Percentiles rank a stretch among this genome's conserved stretches.
phyloP scores from a whole-genome alignment of 2,329 filamentous ascomycete species.

The Cladosporium sp. region DNA sequence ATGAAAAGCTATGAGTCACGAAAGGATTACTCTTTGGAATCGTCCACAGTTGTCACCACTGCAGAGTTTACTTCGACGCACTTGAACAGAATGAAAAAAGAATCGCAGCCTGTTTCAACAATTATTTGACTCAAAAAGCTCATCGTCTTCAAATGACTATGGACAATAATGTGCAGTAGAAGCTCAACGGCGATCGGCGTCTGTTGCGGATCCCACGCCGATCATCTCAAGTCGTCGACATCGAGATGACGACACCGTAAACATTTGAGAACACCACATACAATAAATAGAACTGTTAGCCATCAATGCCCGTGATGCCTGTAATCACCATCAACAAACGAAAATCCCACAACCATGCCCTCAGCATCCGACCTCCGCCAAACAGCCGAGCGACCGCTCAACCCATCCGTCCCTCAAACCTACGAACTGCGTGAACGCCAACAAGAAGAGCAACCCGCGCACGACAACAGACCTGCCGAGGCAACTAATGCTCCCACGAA shows the following conservation, averaged over 20 bases:
- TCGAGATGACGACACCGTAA: conserved; percentile 5
- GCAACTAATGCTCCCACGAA: conserved; percentile 23
- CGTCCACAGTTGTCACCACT: too few species aligned
- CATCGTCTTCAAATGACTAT: too few species aligned
- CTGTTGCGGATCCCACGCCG: background rate
- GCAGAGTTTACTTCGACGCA: too few species aligned
- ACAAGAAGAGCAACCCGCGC: conserved; percentile 7
- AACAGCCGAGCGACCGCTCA: conserved; percentile 6
- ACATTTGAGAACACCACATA: background rate
- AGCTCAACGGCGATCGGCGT: background rate
- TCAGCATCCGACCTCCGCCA: conserved; percentile 9
- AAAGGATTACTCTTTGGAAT: too few species aligned
- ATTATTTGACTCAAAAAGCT: too few species aligned
- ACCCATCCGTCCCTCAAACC: conserved; percentile 11
- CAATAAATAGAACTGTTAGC: background rate
- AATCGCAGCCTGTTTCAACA: background rate
- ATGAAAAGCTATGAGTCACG: background rate
- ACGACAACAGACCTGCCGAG: conserved; percentile 4
- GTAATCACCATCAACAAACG: background rate
- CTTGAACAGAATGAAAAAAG: too few species aligned
- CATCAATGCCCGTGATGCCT: background rate
- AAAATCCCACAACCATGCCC: conserved; percentile 1
- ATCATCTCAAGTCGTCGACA: conserved; percentile 4
- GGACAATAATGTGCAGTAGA: too few species aligned
- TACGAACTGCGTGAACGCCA: conserved; percentile 13